These are phyloP conservation scores for Candida sphagnicola DNA, from an alignment of 805 yeast species.

Conservation along the genomic window DNA sequence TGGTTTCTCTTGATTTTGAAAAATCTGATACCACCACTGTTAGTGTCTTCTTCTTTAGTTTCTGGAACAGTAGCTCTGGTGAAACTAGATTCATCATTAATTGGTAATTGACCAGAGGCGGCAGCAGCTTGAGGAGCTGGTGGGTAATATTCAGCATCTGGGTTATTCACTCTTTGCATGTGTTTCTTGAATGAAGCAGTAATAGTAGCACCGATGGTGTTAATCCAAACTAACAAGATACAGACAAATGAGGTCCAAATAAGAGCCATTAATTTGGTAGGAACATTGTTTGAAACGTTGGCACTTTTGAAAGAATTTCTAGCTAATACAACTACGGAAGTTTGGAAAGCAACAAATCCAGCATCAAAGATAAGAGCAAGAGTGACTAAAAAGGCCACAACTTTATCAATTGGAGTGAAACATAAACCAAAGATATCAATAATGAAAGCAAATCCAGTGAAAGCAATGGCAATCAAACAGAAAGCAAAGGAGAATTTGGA, in stretches of 20 bases:
- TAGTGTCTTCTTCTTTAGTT: slow-evolving; percentile 34
- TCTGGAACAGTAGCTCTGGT: slow-evolving; percentile 32
- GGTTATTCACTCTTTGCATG: slow-evolving; percentile 31
- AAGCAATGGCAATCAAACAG: slow-evolving; percentile 55
- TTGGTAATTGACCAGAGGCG: slow-evolving; percentile 26
- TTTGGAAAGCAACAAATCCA: slow-evolving; percentile 65
- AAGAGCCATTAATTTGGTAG: slow-evolving; percentile 56
- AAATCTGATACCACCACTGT: slow-evolving; percentile 64
- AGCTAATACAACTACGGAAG: slow-evolving; percentile 77
- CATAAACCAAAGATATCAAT: slow-evolving; percentile 53
- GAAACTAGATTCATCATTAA: slow-evolving; percentile 39
- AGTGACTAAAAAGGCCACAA: slow-evolving; percentile 47
- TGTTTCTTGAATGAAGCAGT: slow-evolving; percentile 50
- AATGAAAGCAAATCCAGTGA: slow-evolving; percentile 59
- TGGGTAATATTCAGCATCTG: slow-evolving; percentile 10
- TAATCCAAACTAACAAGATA: slow-evolving; percentile 46
- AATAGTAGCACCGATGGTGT: slow-evolving; percentile 49
- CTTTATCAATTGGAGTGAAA: slow-evolving; percentile 51
- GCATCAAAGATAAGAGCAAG: slow-evolving; percentile 52
- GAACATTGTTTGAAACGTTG: slow-evolving; percentile 44
- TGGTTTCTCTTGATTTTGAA: slow-evolving; percentile 64
- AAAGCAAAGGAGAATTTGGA: slow-evolving; percentile 66
- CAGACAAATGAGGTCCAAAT: slow-evolving; percentile 68
- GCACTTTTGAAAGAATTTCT: slow-evolving; percentile 58
- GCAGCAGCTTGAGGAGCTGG: slow-evolving; percentile 22